Evolutionary conservation across 1,284 basidiomycete species (phyloP).

Genomic region (Trichosporon sp.): DNA sequence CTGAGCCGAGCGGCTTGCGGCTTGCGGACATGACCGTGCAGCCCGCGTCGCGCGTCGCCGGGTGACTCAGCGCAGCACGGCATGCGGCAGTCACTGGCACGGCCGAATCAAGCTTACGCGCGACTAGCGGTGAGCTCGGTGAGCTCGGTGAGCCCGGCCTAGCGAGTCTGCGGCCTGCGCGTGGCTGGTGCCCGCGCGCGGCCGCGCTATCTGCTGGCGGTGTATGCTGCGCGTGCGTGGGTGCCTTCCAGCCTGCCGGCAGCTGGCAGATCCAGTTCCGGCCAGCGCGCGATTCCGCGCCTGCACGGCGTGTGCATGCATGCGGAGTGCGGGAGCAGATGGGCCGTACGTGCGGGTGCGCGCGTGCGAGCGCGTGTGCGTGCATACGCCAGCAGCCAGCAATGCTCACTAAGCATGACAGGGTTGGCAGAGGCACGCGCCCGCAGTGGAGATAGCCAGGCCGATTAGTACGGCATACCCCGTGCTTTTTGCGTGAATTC

Average conservation of each 20-base stretch:
- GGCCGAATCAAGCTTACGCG: background rate
- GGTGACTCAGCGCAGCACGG: background rate
- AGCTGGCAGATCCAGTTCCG: background rate
- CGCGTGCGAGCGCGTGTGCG: too few species aligned
- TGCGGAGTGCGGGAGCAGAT: background rate
- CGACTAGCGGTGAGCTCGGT: background rate
- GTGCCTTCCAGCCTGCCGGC: background rate
- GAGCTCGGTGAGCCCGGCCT: background rate
- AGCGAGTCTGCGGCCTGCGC: background rate
- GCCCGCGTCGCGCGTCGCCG: background rate
- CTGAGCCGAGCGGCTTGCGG: background rate
- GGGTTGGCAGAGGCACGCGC: background rate
- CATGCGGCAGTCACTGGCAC: background rate
- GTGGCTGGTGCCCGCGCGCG: background rate
- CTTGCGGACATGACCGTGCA: background rate
- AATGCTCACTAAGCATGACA: background rate
- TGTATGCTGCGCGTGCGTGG: background rate
- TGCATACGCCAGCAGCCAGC: too few species aligned
- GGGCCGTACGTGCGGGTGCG: too few species aligned
- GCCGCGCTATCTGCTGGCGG: background rate
- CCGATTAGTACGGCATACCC: background rate
- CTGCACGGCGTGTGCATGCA: background rate
- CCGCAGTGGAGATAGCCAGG: background rate
- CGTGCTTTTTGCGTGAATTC: background rate
- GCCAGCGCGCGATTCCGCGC: background rate